A percentile compares a stretch with the other conserved stretches of the same genome.
These are phyloP conservation scores for Thraustochytrium sp. DNA, from an alignment of 352 stramenopile species.

Conservation along the genomic window DNA sequence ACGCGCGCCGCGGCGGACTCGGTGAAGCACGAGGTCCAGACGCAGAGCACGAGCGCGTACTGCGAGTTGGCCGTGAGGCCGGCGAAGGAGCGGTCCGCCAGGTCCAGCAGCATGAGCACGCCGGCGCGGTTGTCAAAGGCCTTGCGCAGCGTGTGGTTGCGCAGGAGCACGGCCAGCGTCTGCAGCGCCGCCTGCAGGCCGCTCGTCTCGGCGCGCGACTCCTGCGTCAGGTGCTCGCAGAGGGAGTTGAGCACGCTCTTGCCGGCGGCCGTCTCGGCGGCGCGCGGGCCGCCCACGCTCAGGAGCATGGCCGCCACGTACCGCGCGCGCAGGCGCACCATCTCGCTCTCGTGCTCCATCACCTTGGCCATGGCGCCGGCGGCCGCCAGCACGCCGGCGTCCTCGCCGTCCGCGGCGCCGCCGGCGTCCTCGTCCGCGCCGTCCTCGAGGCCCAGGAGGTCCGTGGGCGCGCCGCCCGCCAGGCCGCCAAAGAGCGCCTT, in stretches of 20 bases:
- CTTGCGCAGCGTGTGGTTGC: not conserved
- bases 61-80: not conserved
- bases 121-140: slow-evolving; percentile 4
- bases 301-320: slow-evolving; percentile 18
- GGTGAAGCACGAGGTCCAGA: slow-evolving; percentile 20
- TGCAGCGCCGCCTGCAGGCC: not conserved
- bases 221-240: not conserved
- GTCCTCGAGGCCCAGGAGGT: not conserved
- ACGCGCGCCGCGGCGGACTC: not conserved
- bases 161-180: slow-evolving; percentile 30
- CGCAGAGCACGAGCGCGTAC: slow-evolving; percentile 5
- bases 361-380: not conserved
- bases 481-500: not conserved
- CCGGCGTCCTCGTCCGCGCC: not conserved
- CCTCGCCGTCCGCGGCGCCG: too few species aligned
- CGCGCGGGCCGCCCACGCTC: not conserved
- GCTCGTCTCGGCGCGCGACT: not conserved
- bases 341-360: not conserved
- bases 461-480: not conserved
- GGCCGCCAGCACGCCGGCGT: not conserved
- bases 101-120: slow-evolving; percentile 11
- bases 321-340: not conserved
- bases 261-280: not conserved
- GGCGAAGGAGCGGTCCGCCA: not conserved
- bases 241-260: not conserved